Base-by-base conservation (phyloP, 169 alveolate species). In the Eimeria praecox region DNA sequence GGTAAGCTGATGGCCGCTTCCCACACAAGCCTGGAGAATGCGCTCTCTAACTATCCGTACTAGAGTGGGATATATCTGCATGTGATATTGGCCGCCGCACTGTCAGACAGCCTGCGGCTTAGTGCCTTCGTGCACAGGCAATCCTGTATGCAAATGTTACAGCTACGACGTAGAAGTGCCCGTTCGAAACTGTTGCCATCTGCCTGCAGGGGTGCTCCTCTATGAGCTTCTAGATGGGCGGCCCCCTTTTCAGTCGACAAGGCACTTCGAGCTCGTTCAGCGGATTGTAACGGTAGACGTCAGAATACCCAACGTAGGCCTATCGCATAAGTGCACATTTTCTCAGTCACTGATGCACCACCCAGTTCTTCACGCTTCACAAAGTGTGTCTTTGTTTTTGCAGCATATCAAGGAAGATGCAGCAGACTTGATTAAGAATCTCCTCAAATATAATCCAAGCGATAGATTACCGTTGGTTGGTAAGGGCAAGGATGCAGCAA, bases 161-260 rank as follows among this genome's bases (percentile, higher is more conserved):
- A 24, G 78, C 33, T 30, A 30, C 2, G 42, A 30, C 54, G 38
- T 18, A 18, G 3, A 90, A 38, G 24, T 12, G 9, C 9, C 66
- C 66, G 33, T 24, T 49, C 49, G 20, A 42, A 0, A 9, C 44
- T 90, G 88, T 49, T 33, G 56, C 27, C 42, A 62, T 87, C 10
- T 66, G 46, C 64, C 9, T 46, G 75, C 88, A 95, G 97, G 97
- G 5, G 98, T 98, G 2, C 96, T 98, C 78, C 95, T 98, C 71
- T 98, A 97, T 96, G 99, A 98, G 95, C 94, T 98, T 35, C 91
- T 96, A 24, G 97, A 98, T n/a, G 99, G 99, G 24, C 96, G 96
- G 85, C 99, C 99, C 3, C 99, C 99, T 18, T 98, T 98, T 92
- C 97, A 95, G 82, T 95, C 97, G 54, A 97, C 97, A 18, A 75